Evolutionary conservation across 2,329 filamentous ascomycete species (phyloP).

Genomic region (Fusarium bactridioides): DNA sequence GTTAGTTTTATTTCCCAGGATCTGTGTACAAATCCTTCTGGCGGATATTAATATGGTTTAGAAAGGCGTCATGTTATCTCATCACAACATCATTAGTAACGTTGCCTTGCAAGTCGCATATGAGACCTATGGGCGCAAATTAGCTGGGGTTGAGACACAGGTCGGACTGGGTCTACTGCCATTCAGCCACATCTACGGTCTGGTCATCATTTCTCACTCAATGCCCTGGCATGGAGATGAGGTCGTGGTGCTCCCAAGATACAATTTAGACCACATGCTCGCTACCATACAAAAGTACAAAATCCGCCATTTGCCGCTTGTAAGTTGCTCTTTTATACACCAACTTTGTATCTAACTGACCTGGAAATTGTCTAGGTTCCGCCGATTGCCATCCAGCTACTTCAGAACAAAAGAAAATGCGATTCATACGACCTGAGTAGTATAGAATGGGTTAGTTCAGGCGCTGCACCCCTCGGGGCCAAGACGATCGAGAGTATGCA

Average conservation of each 20-base stretch:
- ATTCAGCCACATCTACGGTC: constrained; percentile 72
- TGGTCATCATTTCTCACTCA: neutral
- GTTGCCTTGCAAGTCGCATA: neutral
- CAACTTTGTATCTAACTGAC: neutral
- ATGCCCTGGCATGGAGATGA: neutral
- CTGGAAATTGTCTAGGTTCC: accelerated
- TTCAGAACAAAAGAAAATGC: neutral
- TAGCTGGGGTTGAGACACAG: constrained; percentile 43
- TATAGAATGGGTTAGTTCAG: neutral
- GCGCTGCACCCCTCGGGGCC: neutral
- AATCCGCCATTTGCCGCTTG: neutral
- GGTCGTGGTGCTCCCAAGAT: neutral
- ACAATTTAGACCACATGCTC: neutral
- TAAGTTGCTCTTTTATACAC: neutral
- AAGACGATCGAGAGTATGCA: neutral
- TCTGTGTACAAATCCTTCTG: accelerated
- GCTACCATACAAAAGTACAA: neutral
- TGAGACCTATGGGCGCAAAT: neutral
- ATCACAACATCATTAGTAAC: neutral
- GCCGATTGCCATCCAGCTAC: neutral
- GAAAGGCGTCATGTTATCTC: neutral
- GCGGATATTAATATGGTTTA: neutral
- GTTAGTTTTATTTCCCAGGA: accelerated
- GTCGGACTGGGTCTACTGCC: constrained; percentile 74
- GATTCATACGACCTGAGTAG: neutral